Base-by-base conservation (phyloP, 2,329 filamentous ascomycete species). In the Nigrograna mackinnonii region DNA sequence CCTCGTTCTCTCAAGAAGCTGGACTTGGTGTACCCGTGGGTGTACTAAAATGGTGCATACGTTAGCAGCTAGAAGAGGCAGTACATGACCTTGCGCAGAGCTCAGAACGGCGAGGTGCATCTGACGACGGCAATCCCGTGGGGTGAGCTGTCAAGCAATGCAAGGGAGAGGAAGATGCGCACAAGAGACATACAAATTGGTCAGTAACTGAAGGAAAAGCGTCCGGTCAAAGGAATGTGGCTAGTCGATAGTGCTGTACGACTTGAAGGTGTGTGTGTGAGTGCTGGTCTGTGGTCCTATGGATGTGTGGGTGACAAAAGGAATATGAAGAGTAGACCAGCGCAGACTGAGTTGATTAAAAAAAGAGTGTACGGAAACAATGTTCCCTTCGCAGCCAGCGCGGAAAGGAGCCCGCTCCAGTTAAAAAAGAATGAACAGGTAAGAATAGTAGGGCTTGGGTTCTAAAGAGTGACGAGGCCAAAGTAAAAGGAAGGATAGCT, bases 291-390 rank as follows among this genome's bases (percentile, higher is more conserved):
- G 24, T 33, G 11, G 16, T 14, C 11, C 53, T 60, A 44, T 44
- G 43, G 46, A 46, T 52, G 51, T 51, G 44, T 54, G 49, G n/a
- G n/a, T n/a, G 49, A 58, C 43, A 54, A 58, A 60, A 37, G 43
- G 47, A 55, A 59, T 41, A 37, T 41, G 34, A 48, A 44, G 41
- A 45, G 24, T 19, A 16, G 39, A 41, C 46, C 34, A n/a, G n/a
- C n/a, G n/a, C n/a, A n/a, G n/a, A n/a, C n/a, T n/a, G n/a, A n/a
- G n/a, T n/a, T n/a, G n/a, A n/a, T n/a, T n/a, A n/a, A n/a, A n/a
- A 67, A 68, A 68, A 53, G 66, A 69, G 60, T 68, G 66, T 64
- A 67, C 56, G 58, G 64, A 64, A 64, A 64, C 57, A 55, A 56
- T 43, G 53, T 58, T 57, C 52, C 58, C 60, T 58, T 62, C 57